Base-by-base conservation (phyloP, 2,329 filamentous ascomycete genomes). In the Exserohilum rostratum region DNA sequence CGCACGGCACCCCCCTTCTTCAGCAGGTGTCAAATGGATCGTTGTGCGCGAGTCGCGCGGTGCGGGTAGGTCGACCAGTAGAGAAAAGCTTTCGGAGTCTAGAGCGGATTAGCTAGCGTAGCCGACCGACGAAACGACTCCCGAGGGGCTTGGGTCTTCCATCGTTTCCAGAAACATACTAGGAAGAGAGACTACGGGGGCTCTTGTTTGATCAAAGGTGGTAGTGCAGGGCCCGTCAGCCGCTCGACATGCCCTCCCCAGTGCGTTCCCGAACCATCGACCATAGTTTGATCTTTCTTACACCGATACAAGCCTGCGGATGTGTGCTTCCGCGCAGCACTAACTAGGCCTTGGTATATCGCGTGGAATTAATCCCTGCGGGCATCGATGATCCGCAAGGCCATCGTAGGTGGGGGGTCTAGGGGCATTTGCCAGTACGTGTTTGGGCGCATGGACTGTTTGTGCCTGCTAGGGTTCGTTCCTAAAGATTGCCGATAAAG, bases 211-310 rank as follows among this genome's bases (percentile, higher is more conserved):
- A 30, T 44, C 40, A 43, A 43, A 34, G 17, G 22, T 43, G 25
- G 34, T 22, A 25, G 20, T 15, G 18, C 42, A 37, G 46, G 43
- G 18, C 43, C 42, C 35, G 46, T 47, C 40, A 34, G 51, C 51
- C 51, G 51, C 51, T 54, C 51, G 51, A 54, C 51, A 50, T 54
- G 51, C 51, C 51, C 51, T 53, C 50, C 43, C 31, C 51, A 47
- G 46, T 50, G 51, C 46, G 33, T 50, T 50, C 40, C 46, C 51
- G 46, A 54, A 54, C 51, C 39, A 38, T 49, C 25, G 27, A 18
- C 35, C 46, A 54, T 50, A 50, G 51, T 54, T 50, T 54, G 40
- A 50, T 45, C 25, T 45, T 40, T 50, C 25, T 43, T 46, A 30
- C 38, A 44, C 50, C 45, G 45, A 38, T 43, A 42, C 45, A 53